Evolutionary conservation across 257 asterid species (phyloP).

Genomic region (Ilex aquifolium): DNA sequence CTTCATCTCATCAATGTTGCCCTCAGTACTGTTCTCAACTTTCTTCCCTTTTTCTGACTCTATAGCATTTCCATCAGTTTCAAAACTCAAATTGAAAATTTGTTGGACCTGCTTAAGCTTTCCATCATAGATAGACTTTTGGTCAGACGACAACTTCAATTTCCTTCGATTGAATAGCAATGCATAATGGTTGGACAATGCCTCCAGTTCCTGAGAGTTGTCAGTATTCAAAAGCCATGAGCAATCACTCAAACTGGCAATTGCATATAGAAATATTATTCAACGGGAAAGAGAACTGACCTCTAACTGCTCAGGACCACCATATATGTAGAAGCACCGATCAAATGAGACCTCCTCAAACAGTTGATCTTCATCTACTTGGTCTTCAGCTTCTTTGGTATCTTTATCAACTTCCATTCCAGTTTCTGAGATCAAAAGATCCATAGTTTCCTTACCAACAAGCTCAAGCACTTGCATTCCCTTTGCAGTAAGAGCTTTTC

Average conservation of each 20-base stretch:
- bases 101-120: constrained; percentile 80
- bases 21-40: constrained; percentile 58
- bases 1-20: constrained; percentile 51
- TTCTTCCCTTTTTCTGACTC: constrained; percentile 80
- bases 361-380: constrained; percentile 60
- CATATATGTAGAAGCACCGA: constrained; percentile 94
- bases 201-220: constrained; percentile 80
- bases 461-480: constrained; percentile 92
- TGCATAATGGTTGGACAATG: constrained; percentile 80
- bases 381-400: constrained; percentile 36
- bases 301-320: constrained; percentile 99
- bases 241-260: constrained; percentile 9
- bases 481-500: constrained; percentile 80
- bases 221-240: constrained; percentile 14
- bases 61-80: constrained; percentile 46
- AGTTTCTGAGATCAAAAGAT: constrained; percentile 81
- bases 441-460: constrained; percentile 95
- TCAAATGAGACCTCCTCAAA: constrained; percentile 83
- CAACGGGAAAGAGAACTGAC: constrained; percentile 25
- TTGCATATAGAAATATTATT: constrained; percentile 6
- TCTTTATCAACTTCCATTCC: constrained; percentile 60
- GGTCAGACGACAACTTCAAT: constrained; percentile 75
- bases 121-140: constrained; percentile 71
- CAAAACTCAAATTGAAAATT: constrained; percentile 65
- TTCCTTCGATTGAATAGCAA: constrained; percentile 78